Conservation (phyloP, 75 land plant genomes). For the Selaginella tamariscina region DNA sequence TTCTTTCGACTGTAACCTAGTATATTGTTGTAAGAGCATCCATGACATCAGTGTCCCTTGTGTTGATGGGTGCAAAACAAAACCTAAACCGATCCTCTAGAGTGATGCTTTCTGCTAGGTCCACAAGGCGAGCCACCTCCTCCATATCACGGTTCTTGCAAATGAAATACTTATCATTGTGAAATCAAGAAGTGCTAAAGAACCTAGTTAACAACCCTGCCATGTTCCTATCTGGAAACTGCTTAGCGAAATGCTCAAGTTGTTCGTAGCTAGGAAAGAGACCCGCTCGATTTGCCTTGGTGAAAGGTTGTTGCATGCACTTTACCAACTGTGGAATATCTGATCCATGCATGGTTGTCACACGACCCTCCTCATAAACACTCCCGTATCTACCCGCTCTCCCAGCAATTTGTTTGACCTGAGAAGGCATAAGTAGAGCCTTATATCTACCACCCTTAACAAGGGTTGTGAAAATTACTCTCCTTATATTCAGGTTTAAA, state of each 20-base stretch:
- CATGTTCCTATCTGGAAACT: constrained; percentile 47
- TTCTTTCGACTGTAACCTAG: no score
- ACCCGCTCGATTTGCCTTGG: constrained; percentile 61
- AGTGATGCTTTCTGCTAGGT: constrained; percentile 60
- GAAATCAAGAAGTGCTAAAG: constrained; percentile 47
- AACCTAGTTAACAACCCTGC: constrained; percentile 57
- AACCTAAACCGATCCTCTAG: constrained; percentile 77
- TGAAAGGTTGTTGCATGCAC: constrained; percentile 73
- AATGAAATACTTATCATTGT: constrained; percentile 85
- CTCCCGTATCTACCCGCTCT: constrained; percentile 93
- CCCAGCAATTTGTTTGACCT: constrained; percentile 96
- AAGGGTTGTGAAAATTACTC: not conserved
- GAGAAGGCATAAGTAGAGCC: no score
- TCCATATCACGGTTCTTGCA: constrained; percentile 59
- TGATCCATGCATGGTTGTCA: constrained; percentile 52
- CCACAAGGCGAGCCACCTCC: constrained; percentile 75
- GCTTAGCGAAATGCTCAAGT: constrained; percentile 79
- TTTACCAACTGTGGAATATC: constrained; percentile 66
- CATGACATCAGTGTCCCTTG: constrained; percentile 73
- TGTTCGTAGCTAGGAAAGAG: constrained; percentile 92
- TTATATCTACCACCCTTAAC: no score
- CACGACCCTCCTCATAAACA: constrained; percentile 63
- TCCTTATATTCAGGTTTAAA: constrained; percentile 4
- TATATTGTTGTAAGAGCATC: no score
- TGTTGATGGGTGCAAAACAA: constrained; percentile 92